phyloP scores from a whole-genome alignment of 306 rosid genomes.

The Vachellia collinsii region DNA sequence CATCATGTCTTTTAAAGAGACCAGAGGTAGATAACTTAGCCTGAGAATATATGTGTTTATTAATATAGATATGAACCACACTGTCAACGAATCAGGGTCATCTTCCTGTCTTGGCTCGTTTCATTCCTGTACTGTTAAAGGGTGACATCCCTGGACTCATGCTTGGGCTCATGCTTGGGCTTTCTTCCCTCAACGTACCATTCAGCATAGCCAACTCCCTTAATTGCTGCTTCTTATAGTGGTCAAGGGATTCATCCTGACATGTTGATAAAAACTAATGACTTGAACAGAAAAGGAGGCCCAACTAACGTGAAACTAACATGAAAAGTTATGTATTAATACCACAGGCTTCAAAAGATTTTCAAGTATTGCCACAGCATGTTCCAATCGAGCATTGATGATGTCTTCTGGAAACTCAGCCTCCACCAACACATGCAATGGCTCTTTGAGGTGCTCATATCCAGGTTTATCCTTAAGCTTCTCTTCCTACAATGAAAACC shows the following conservation, averaged over 20 bases:
- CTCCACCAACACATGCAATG: constrained; percentile 85
- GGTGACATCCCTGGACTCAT: constrained; percentile 94
- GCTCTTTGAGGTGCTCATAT: constrained; percentile 90
- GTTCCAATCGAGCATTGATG: constrained; percentile 79
- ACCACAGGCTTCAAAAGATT: constrained; percentile 95
- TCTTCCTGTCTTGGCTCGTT: constrained; percentile 92
- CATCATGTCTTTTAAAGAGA: constrained; percentile 38
- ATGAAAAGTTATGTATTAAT: constrained; percentile 28
- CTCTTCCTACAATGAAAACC: constrained; percentile 65
- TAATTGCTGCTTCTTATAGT: constrained; percentile 86
- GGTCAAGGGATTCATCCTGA: constrained; percentile 89
- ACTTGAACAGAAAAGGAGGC: not conserved
- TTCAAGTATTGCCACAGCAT: constrained; percentile 80
- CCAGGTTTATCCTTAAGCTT: constrained; percentile 86
- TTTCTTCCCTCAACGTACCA: constrained; percentile 92
- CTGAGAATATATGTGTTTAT: not conserved
- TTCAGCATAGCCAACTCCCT: constrained; percentile 86
- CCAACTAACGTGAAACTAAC: constrained; percentile 6
- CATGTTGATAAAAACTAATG: constrained; percentile 28
- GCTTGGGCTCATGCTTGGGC: constrained; percentile 91
- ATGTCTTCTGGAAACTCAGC: constrained; percentile 90
- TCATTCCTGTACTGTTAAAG: constrained; percentile 82
- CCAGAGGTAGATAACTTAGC: constrained; percentile 42
- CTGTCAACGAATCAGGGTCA: constrained; percentile 41
- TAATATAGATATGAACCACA: constrained; percentile 30